A percentile compares a stretch with the other conserved stretches of the same genome.
phyloP scores from a whole-genome alignment of 139 green algal genomes.

The Diplosphaera chodatii region DNA sequence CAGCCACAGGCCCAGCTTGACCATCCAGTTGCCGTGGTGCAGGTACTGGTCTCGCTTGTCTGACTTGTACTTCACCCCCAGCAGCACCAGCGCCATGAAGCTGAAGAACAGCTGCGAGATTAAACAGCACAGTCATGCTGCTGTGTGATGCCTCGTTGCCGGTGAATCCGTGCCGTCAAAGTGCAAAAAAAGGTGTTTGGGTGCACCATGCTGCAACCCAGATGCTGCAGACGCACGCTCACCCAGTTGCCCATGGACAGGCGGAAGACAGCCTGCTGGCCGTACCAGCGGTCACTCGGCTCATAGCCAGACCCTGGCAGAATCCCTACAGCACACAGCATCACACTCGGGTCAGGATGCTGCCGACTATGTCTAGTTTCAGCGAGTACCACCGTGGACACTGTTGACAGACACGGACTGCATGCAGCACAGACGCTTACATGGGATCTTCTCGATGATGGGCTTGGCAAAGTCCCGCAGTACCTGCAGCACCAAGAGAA shows the following conservation, averaged over 20 bases:
- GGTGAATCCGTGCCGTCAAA: no score
- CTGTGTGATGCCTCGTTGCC: no score
- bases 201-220: no score
- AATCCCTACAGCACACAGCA: conserved; percentile 62
- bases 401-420: no score
- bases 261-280: conserved; percentile 92
- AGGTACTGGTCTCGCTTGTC: conserved; percentile 75
- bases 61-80: conserved; percentile 72
- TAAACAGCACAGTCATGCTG: no score
- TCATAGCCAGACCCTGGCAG: conserved; percentile 23
- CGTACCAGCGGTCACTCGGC: conserved; percentile 78
- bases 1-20: conserved; percentile 82
- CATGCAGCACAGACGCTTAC: no score
- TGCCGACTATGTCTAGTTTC: no score
- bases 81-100: conserved; percentile 63
- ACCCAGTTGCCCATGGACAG: conserved; percentile 91
- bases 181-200: no score
- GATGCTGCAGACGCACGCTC: conserved; percentile 25
- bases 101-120: conserved; percentile 83
- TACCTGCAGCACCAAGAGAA: conserved; percentile 15
- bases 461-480: conserved; percentile 88
- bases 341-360: no score
- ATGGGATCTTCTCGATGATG: conserved; percentile 89
- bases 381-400: no score
- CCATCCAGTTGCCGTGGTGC: conserved; percentile 82